Evolutionary conservation across 495 filamentous ascomycete species (phyloP).

Genomic region (Cetradonia linearis): DNA sequence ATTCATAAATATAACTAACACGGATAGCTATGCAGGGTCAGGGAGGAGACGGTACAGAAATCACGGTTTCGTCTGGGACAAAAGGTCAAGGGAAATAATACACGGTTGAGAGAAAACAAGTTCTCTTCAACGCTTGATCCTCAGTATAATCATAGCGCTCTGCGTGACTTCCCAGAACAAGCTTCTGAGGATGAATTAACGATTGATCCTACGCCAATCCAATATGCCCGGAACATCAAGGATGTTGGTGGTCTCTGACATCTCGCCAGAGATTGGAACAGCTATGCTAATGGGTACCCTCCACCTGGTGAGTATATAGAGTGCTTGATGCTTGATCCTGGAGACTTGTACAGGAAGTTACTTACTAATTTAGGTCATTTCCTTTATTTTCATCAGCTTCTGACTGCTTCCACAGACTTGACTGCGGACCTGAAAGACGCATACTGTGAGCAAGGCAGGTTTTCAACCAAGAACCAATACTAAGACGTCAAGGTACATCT

Average conservation of each 20-base stretch:
- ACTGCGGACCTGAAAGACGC: background rate
- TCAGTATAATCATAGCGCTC: background rate
- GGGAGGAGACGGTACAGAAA: background rate
- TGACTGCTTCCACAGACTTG: background rate
- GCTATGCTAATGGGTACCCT: slow-evolving; percentile 1
- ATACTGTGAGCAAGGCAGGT: background rate
- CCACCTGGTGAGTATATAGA: background rate
- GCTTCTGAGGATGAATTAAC: background rate
- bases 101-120: background rate
- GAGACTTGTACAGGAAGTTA: background rate
- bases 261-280: background rate
- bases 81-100: background rate
- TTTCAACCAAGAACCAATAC: background rate
- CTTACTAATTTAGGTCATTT: background rate
- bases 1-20: background rate
- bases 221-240: background rate
- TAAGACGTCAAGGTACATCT: background rate
- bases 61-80: background rate
- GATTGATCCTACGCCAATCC: background rate
- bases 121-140: background rate
- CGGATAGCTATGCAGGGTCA: background rate
- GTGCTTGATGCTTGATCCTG: background rate
- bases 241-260: background rate
- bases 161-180: background rate
- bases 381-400: slow-evolving; percentile 1